Evolutionary conservation across 257 asterid genomes (phyloP), one percentile per base, ranked within the genome.

Genomic region (Solanum virginianum): DNA sequence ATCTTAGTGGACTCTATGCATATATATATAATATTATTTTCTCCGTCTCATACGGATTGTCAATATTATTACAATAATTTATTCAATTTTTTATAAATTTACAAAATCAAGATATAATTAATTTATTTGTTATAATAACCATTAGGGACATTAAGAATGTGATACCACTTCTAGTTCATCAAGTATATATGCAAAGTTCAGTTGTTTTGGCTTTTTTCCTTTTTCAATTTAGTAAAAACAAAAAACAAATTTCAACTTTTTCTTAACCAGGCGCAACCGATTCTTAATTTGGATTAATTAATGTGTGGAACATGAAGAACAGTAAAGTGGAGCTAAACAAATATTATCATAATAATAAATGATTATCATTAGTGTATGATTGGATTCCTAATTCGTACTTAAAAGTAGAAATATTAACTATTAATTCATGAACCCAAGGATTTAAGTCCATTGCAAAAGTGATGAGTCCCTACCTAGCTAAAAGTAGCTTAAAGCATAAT

Each of bases 151-250:
- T 75, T 75, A 75, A 51, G 91, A 89, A 90, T 89, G 26, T 53
- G 93, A 90, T 92, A 87, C 93, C 79, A 29, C 86, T 62, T 90
- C 88, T 57, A 91, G 92, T 82, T 85, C 88, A 63, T 85, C 87
- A 63, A 81, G 88, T 84, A 56, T 87, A 86, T 84, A 80, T 89
- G 89, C 91, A 8, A 88, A 90, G 82, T 80, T 86, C 89, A 88
- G 86, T 81, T 84, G 89, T 90, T 84, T 84, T 47, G 43, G 56
- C 17, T 49, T 5, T 20, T n/a, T n/a, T 18, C 20, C 54, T 6
- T 41, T 41, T 71, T 43, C 90, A 65, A 87, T 80, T 84, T 75
- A 51, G n/a, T 71, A 36, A 36, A 36, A 36, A 36, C 0, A 4
- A 36, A 84, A 84, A 59, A 75, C 3, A 32, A 6, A 6, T 6